Conservation (phyloP, 176 grass and related monocot species). For the Avena insularis region DNA sequence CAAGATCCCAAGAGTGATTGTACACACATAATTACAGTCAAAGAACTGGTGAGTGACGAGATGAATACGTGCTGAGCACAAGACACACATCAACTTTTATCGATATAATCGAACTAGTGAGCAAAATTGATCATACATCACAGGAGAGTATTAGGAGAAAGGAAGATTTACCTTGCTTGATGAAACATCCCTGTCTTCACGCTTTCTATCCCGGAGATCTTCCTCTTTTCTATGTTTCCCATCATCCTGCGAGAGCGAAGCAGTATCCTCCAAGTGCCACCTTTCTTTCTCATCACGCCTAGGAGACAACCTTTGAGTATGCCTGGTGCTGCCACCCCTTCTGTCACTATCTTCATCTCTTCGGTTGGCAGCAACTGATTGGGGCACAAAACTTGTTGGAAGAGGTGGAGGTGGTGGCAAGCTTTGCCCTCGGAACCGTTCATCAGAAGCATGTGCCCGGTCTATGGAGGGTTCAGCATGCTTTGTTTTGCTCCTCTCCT, state of each 20-base stretch:
- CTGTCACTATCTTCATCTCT: constrained; percentile 74
- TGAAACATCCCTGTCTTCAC: constrained; percentile 78
- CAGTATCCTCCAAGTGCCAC: constrained; percentile 72
- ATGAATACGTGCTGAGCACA: neutral
- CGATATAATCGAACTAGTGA: constrained; percentile 26
- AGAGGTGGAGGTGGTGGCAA: constrained; percentile 94
- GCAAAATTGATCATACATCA: neutral
- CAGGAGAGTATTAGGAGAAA: constrained; percentile 3
- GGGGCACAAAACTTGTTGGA: constrained; percentile 94
- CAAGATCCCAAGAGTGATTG: constrained; percentile 18
- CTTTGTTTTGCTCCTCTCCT: constrained; percentile 73
- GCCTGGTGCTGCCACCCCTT: constrained; percentile 59
- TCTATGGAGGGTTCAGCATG: constrained; percentile 61
- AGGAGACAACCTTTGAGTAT: constrained; percentile 65
- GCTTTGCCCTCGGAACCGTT: constrained; percentile 77
- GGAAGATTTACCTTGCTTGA: constrained; percentile 75
- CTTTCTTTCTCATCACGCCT: constrained; percentile 93
- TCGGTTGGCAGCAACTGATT: constrained; percentile 68
- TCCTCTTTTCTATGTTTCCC: constrained; percentile 88
- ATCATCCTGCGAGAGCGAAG: constrained; percentile 60
- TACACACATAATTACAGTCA: neutral
- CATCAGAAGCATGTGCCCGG: constrained; percentile 61
- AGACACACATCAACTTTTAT: constrained; percentile 16
- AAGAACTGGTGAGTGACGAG: neutral
- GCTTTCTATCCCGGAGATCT: constrained; percentile 81